Conservation (phyloP, 2,329 filamentous ascomycete genomes). For the Diaporthe longicolla region DNA sequence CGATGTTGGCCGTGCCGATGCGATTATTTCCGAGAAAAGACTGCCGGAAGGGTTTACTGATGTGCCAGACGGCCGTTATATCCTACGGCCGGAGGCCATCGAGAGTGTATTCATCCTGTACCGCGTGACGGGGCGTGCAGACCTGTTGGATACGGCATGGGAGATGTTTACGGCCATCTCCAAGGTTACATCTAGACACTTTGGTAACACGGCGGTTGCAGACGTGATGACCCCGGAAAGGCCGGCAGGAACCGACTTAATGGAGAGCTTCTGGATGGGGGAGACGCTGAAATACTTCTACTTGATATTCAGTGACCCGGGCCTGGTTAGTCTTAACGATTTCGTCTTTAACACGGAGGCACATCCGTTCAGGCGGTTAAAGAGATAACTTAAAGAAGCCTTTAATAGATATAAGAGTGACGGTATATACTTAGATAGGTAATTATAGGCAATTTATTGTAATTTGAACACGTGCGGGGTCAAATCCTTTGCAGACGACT, state of each 20-base stretch:
- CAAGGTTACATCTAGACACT: conserved; percentile 15
- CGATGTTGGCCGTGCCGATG: conserved; percentile 30
- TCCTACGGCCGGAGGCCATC: conserved; percentile 42
- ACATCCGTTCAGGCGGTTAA: conserved; percentile 39
- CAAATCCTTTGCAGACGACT: too few relatives aligned
- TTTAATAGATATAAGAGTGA: too few relatives aligned
- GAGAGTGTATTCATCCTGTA: conserved; percentile 42
- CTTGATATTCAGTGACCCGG: conserved; percentile 37
- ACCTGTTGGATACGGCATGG: conserved; percentile 39
- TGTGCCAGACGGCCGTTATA: conserved; percentile 36
- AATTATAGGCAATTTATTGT: too few relatives aligned
- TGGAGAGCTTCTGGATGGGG: conserved; percentile 43
- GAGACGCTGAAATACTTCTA: conserved; percentile 43
- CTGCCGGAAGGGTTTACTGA: conserved; percentile 38
- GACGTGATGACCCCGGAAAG: conserved; percentile 28
- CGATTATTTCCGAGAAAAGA: conserved; percentile 22
- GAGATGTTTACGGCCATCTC: conserved; percentile 40
- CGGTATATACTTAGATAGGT: too few relatives aligned
- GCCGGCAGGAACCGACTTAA: conserved; percentile 32
- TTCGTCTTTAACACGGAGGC: conserved; percentile 43
- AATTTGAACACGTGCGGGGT: too few relatives aligned
- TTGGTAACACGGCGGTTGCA: conserved; percentile 38
- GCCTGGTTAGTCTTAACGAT: conserved; percentile 35
- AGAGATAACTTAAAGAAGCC: background rate
- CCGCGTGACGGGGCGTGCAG: conserved; percentile 33